Base-by-base conservation (phyloP, 768 basidiomycete species). In the Podaxis pistillaris region DNA sequence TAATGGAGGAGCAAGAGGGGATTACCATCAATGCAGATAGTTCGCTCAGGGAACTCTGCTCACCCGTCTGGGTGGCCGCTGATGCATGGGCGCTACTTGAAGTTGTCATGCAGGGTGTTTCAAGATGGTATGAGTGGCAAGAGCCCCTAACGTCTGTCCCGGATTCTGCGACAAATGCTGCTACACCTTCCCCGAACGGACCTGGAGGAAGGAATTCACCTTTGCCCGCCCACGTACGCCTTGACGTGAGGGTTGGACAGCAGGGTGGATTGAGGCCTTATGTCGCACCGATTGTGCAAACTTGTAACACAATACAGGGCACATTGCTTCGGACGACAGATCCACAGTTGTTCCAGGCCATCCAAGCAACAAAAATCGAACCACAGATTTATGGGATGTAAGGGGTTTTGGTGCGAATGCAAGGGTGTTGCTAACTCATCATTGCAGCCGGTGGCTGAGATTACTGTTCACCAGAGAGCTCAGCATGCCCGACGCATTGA, bases 341-440 rank as follows among this genome's bases (percentile, higher is more conserved):
- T 73, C 93, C 93, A 17, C 73, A 85, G 47, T 76, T 98, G 22
- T 90, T 87, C 80, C 83, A 84, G 63, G 81, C 83, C 56, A 79
- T 99, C 77, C 88, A 93, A 66, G 82, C 81, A 38, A 83, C 87
- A 41, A 91, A 91, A 5, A 88, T 98, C 46, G 97, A 99, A 73
- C 95, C 96, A 4, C 97, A 98, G 72, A 91, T 98, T 19, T 99
- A 94, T 76, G 94, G 93, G 61, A 95, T 98, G 91, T 95, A 74
- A 73, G 92, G 36, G 60, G 19, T 58, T 57, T 37, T 7, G 19
- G 15, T 24, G n/a, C 36, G n/a, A 47, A n/a, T 66, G n/a, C 53
- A 56, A 15, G 40, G 47, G 44, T 11, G 28, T 15, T 56, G n/a
- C 41, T 58, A 22, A 30, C 53, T 68, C 22, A 69, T 37, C 56